These are phyloP conservation scores for Puya raimondii DNA, from an alignment of 176 grass and related monocot species.

Conservation along the genomic window DNA sequence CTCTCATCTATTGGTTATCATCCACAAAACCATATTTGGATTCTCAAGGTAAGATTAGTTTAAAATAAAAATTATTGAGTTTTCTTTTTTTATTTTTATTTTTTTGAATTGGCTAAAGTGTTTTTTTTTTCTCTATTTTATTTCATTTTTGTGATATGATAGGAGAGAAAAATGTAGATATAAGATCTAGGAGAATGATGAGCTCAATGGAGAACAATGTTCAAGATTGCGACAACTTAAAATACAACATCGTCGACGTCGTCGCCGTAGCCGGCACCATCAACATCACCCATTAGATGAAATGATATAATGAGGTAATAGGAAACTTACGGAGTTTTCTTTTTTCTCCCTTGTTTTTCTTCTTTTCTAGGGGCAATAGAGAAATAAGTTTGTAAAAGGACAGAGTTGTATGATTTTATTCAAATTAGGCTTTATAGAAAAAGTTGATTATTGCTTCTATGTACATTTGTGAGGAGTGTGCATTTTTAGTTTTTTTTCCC, in stretches of 20 bases:
- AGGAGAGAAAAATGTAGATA: neutral
- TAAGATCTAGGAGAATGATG: neutral
- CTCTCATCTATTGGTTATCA: conserved; percentile 13
- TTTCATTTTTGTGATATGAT: too few relatives aligned
- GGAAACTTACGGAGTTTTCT: neutral
- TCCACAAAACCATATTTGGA: neutral
- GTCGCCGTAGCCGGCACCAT: neutral
- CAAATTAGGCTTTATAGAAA: too few relatives aligned
- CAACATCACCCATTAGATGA: neutral
- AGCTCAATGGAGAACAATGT: neutral
- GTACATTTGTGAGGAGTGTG: too few relatives aligned
- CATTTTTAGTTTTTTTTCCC: neutral
- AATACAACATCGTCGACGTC: neutral
- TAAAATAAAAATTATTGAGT: neutral
- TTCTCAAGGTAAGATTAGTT: conserved; percentile 6
- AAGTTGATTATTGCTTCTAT: too few relatives aligned
- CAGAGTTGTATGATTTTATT: too few relatives aligned
- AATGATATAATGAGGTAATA: neutral
- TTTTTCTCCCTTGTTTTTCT: neutral
- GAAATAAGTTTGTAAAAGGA: too few relatives aligned
- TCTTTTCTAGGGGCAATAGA: too few relatives aligned
- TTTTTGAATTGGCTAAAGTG: neutral
- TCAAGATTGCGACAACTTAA: neutral
- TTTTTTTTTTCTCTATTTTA: neutral
- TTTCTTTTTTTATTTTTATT: neutral